Evolutionary conservation across 768 basidiomycete species (phyloP).

Genomic region (Psilocybe cyanescens): DNA sequence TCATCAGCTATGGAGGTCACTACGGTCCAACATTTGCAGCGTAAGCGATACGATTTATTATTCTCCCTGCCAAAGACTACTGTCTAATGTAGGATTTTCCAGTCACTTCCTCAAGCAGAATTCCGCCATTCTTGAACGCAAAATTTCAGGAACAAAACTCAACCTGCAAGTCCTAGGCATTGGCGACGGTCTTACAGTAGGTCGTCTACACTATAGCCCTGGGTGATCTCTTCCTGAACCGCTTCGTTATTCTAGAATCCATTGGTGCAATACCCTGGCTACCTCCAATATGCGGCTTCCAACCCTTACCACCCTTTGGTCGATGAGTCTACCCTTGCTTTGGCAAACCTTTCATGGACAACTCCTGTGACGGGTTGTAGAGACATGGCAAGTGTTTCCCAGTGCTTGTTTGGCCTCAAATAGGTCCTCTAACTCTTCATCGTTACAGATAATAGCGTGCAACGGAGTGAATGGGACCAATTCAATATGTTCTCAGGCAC

Average conservation of each 20-base stretch:
- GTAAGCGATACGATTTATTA: slow-evolving; percentile 21
- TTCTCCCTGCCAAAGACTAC: too few relatives aligned
- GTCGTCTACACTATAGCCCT: background rate
- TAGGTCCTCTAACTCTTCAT: background rate
- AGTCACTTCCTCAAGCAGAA: slow-evolving; percentile 65
- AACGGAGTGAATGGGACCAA: slow-evolving; percentile 40
- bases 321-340: slow-evolving; percentile 38
- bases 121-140: slow-evolving; percentile 51
- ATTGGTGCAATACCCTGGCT: slow-evolving; percentile 56
- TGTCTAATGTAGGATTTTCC: background rate
- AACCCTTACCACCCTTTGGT: slow-evolving; percentile 65
- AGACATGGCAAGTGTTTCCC: slow-evolving; percentile 38
- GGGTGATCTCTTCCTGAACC: background rate
- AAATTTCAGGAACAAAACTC: slow-evolving; percentile 46
- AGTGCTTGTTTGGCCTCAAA: background rate
- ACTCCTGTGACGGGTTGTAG: slow-evolving; percentile 47
- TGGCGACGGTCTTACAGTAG: slow-evolving; percentile 64
- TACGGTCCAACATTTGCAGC: slow-evolving; percentile 72
- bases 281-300: slow-evolving; percentile 53
- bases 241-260: slow-evolving; percentile 16
- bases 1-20: slow-evolving; percentile 65
- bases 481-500: slow-evolving; percentile 57
- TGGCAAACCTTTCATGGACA: slow-evolving; percentile 48
- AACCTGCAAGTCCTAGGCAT: slow-evolving; percentile 65
- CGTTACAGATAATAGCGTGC: slow-evolving; percentile 51